A percentile compares a stretch with the other conserved stretches of the same genome.
Conservation (phyloP, 2,329 filamentous ascomycete genomes). For the Madurella mycetomatis region DNA sequence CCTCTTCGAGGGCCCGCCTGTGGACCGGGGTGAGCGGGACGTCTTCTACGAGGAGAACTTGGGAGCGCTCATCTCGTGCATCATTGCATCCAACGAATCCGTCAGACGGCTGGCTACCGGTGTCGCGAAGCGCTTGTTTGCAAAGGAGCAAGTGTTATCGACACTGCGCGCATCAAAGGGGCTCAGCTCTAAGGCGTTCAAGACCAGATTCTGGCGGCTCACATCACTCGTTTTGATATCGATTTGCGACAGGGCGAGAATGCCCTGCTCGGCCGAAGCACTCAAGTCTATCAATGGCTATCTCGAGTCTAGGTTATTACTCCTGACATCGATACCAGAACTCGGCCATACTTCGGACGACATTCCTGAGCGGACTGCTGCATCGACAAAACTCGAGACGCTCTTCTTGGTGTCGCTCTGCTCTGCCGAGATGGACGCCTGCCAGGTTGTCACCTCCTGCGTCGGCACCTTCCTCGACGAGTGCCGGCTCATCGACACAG, state of each 20-base stretch:
- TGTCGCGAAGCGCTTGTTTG: constrained; percentile 47
- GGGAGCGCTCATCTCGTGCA: constrained; percentile 49
- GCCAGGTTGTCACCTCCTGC: constrained; percentile 59
- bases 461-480: constrained; percentile 61
- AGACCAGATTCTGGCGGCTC: constrained; percentile 47
- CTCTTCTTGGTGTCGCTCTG: constrained; percentile 60
- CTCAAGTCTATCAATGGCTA: constrained; percentile 51
- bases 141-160: constrained; percentile 33
- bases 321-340: constrained; percentile 50
- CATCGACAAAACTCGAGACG: constrained; percentile 56
- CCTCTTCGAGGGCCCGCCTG: constrained; percentile 41
- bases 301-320: constrained; percentile 49
- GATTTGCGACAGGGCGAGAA: constrained; percentile 46
- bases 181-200: constrained; percentile 37
- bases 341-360: constrained; percentile 51
- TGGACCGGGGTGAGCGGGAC: constrained; percentile 33
- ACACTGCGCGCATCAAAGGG: constrained; percentile 35
- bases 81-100: constrained; percentile 48
- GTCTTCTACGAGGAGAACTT: constrained; percentile 44
- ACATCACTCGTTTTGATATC: constrained; percentile 47
- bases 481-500: constrained; percentile 50
- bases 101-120: constrained; percentile 45
- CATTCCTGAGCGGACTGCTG: constrained; percentile 49
- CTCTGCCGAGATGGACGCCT: constrained; percentile 61
- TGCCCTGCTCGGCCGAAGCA: constrained; percentile 40